Base-by-base conservation (phyloP, 2,329 filamentous ascomycete genomes). In the Fusarium sp. region DNA sequence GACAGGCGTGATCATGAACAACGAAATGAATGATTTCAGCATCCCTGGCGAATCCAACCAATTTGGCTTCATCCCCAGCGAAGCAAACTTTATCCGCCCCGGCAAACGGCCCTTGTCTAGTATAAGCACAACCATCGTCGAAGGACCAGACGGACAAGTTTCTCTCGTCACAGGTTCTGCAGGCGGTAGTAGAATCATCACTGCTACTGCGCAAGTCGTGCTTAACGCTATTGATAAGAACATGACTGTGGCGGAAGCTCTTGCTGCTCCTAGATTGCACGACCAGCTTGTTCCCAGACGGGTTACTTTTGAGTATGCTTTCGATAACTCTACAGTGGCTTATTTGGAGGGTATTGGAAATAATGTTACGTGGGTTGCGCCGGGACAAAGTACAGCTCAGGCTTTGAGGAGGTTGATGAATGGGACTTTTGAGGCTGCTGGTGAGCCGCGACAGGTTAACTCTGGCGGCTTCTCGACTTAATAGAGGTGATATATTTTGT, bases 141-240 rank as follows among this genome's bases (percentile, higher is more conserved):
- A 94, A 73, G 85, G 88, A 28, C 80, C 87, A 2, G 89, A 94
- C 59, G 88, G 90, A 0, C 86, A 84, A 4, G 83, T 97, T 0
- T 93, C 91, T 76, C 87, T 94, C 63, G 84, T 90, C 20, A 88
- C 92, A 0, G 93, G 93, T 5, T 89, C 93, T 0, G 93, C 94
- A 0, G 94, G 94, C 2, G 94, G 94, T 0, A 93, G 90, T 43
- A 86, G 93, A 5, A 97, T 97, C 78, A 95, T 93, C 74, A 97
- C 93, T 0, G 83, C 92, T 0, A 95, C 91, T 0, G 86, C 94
- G n/a, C 93, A 96, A 79, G 91, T 90, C 59, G 82, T 94, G 6
- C 89, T 93, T 75, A 86, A 94, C 72, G 86, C 94, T 0, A 81
- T 98, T 0, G 93, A 97, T 71, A 86, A 87, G 37, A 80, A 80